A percentile compares a stretch with the other conserved stretches of the same genome.
phyloP scores from a whole-genome alignment of 371 early-diverging fungal genomes.

The Phascolomyces articulosus region DNA sequence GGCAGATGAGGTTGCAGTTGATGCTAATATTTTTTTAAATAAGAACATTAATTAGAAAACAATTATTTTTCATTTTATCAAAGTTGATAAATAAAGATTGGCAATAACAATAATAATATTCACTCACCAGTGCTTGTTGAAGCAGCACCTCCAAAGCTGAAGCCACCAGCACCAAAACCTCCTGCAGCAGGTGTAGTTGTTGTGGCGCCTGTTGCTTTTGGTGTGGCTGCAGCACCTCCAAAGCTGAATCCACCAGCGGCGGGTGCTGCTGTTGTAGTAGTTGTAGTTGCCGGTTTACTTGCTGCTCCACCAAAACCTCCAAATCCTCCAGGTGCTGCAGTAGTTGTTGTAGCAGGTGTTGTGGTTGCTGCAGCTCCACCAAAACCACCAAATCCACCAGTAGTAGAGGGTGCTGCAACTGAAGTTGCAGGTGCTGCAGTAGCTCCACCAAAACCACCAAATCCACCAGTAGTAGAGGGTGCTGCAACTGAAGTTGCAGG shows the following conservation, averaged over 20 bases:
- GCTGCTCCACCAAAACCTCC: constrained; percentile 16
- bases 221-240: constrained; percentile 10
- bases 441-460: constrained; percentile 13
- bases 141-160: constrained; percentile 14
- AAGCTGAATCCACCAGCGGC: constrained; percentile 17
- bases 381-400: constrained; percentile 22
- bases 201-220: constrained; percentile 8
- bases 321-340: constrained; percentile 16
- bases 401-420: background rate
- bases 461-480: constrained; percentile 17
- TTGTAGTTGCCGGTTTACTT: background rate
- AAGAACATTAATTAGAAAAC: too few relatives aligned
- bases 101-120: too few relatives aligned
- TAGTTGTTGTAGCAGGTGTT: background rate
- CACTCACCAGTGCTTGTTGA: background rate
- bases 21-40: too few relatives aligned
- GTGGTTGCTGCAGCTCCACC: constrained; percentile 7
- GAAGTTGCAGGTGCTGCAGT: background rate
- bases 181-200: constrained; percentile 9
- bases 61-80: too few relatives aligned
- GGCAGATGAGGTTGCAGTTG: constrained; percentile 8
- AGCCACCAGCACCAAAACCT: constrained; percentile 15
- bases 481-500: background rate
- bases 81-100: too few relatives aligned
- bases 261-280: background rate